A percentile compares a stretch with the other conserved stretches of the same genome.
These are phyloP conservation scores for Phaeosphaeria sp. DNA, from an alignment of 2,329 filamentous ascomycete genomes.

Conservation along the genomic window DNA sequence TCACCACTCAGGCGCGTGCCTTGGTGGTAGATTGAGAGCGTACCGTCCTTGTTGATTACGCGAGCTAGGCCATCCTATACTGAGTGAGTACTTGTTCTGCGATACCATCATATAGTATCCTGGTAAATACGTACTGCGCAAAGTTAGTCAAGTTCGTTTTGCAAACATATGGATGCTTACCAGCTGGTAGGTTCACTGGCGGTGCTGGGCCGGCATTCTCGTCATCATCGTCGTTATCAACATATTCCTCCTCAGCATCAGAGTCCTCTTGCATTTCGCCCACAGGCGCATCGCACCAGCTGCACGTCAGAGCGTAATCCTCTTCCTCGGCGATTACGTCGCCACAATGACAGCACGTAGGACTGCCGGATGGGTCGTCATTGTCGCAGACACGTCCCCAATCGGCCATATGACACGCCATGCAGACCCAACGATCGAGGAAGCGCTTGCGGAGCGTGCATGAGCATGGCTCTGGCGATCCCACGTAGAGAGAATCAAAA, in stretches of 20 bases:
- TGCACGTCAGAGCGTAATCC: slow-evolving; percentile 7
- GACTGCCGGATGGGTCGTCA: no score
- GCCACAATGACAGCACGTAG: slow-evolving; percentile 8
- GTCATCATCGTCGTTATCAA: slow-evolving; percentile 1
- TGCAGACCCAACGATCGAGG: slow-evolving; percentile 27
- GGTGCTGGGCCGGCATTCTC: slow-evolving; percentile 7
- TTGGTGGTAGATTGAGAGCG: neutral
- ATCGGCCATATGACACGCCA: slow-evolving; percentile 15
- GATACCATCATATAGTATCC: no score
- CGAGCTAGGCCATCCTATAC: neutral
- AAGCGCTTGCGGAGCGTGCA: slow-evolving; percentile 27
- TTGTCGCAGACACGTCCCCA: neutral
- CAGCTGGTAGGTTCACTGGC: neutral
- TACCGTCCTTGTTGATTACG: slow-evolving; percentile 1
- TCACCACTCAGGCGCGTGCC: neutral
- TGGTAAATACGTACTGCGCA: no score
- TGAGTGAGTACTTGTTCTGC: no score
- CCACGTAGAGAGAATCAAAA: slow-evolving; percentile 5
- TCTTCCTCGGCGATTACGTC: neutral
- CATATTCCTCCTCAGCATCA: neutral
- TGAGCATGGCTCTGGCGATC: slow-evolving; percentile 8
- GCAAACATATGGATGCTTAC: no score
- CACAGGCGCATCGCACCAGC: slow-evolving; percentile 14
- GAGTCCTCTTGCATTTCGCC: neutral
- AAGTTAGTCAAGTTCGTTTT: no score